Base-by-base conservation (phyloP, 148 eudicot species). In the Persicaria maculosa region DNA sequence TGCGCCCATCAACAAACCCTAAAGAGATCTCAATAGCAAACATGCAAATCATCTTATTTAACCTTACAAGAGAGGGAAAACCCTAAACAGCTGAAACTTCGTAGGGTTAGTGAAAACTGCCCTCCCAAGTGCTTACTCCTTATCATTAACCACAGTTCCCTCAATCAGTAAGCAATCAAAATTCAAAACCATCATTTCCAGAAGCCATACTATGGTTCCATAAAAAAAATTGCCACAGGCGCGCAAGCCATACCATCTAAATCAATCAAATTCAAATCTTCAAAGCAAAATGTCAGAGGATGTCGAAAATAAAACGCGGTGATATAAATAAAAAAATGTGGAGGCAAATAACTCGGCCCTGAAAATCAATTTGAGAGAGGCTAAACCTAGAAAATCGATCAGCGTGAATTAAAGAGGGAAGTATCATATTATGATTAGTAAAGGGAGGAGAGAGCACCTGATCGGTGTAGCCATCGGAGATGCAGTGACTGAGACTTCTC, bases 401-500 rank as follows among this genome's bases (percentile, higher is more conserved):
- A 43, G 7, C 44, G 10, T 4, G 16, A 48, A 48, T 48, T 8
- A 48, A 7, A 48, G 12, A 48, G 15, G 31, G 31, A 7, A 14
- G 19, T 14, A 59, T 22, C 14, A 11, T 65, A 65, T 5, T 40
- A 12, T 9, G 70, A 65, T 14, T 17, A 6, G 47, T 65, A 15
- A 64, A 40, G 43, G 70, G 36, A 2, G 22, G 19, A 17, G 45
- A 65, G 15, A 15, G 19, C 45, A 65, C 70, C 70, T 65, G 45
- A 36, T 14, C 70, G 70, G 46, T 36, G 46, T 65, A 20, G 70
- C 70, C 70, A 65, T 65, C 2, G 70, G 9, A 36, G 46, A 65
- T 11, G 46, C 40, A 22, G 25, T 22, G 25, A 1, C 40, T 31
- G 40, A 31, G 40, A 31, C 40, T 31, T 31, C 40, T 31, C 40